Evolutionary conservation across 352 stramenopile species (phyloP).

Genomic region (Globisporangium mamillatum): DNA sequence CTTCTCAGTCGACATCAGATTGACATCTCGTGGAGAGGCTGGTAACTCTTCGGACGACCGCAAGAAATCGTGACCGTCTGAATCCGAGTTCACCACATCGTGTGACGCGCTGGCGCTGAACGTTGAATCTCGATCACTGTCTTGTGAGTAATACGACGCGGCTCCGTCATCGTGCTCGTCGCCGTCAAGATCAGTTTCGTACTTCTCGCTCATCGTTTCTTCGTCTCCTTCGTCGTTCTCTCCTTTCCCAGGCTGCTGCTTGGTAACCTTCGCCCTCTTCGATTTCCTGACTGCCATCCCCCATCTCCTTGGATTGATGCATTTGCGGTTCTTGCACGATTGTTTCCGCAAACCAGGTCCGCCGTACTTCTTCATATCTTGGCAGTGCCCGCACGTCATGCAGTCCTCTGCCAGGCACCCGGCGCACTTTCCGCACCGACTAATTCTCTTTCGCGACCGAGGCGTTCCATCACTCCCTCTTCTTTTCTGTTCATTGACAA

Average conservation of each 20-base stretch:
- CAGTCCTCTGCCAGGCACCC: conserved; percentile 80
- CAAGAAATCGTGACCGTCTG: conserved; percentile 27
- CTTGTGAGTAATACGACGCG: conserved; percentile 46
- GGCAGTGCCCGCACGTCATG: conserved; percentile 84
- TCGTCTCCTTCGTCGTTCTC: conserved; percentile 21
- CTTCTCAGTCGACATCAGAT: conserved; percentile 35
- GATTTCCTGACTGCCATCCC: conserved; percentile 40
- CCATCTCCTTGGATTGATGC: conserved; percentile 68
- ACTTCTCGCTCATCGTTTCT: conserved; percentile 32
- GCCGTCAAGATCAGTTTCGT: conserved; percentile 28
- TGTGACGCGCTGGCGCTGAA: conserved; percentile 18
- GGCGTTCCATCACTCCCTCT: conserved; percentile 28
- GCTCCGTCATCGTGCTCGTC: conserved; percentile 29
- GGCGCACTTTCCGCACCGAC: conserved; percentile 71
- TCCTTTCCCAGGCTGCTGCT: conserved; percentile 7
- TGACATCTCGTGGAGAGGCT: conserved; percentile 29
- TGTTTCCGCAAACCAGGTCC: conserved; percentile 83
- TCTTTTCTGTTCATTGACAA: conserved; percentile 27
- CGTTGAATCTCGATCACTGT: conserved; percentile 54
- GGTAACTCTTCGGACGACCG: conserved; percentile 29
- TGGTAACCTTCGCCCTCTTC: conserved; percentile 27
- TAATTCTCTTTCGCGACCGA: conserved; percentile 65
- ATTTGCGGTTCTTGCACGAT: conserved; percentile 87
- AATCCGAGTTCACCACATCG: conserved; percentile 24
- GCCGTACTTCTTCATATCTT: conserved; percentile 90